A percentile compares a stretch with the other conserved stretches of the same genome.
Evolutionary conservation across 805 yeast species (phyloP).

Genomic region (Pichia phayaonensis): DNA sequence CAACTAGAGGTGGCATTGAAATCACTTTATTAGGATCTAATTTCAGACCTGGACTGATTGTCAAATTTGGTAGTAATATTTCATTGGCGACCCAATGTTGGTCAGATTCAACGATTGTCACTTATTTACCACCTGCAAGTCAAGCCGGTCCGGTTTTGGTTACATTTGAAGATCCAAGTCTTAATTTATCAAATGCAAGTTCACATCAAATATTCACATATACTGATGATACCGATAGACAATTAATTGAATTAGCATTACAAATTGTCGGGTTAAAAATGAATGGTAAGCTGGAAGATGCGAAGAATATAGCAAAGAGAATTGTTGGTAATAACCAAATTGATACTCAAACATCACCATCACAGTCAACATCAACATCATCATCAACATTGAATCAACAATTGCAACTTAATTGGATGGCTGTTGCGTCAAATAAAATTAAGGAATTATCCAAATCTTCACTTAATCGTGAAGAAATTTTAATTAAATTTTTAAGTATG

Average conservation of each 20-base stretch:
- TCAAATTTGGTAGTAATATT: conserved; percentile 76
- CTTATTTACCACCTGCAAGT: conserved; percentile 87
- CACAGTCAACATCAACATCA: conserved; percentile 5
- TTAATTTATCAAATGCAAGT: conserved; percentile 10
- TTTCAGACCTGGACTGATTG: conserved; percentile 74
- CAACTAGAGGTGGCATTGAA: conserved; percentile 93
- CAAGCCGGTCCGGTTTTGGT: conserved; percentile 89
- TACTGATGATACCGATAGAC: conserved; percentile 91
- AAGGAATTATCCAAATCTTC: conserved; percentile 37
- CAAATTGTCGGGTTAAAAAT: conserved; percentile 95
- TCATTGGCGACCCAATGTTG: conserved; percentile 90
- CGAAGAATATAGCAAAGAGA: conserved; percentile 84
- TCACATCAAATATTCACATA: conserved; percentile 73
- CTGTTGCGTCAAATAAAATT: conserved; percentile 44
- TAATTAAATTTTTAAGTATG: conserved; percentile 44
- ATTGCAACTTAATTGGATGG: conserved; percentile 35
- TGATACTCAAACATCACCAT: conserved; percentile 11
- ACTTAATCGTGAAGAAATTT: conserved; percentile 41
- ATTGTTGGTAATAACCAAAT: conserved; percentile 60
- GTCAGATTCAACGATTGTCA: conserved; percentile 90
- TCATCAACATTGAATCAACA: conserved; percentile 13
- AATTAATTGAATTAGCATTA: conserved; percentile 86
- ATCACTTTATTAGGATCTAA: conserved; percentile 84
- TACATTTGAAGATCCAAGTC: conserved; percentile 43
- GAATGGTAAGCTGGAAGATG: conserved; percentile 94